Evolutionary conservation across 495 filamentous ascomycete species (phyloP).

Genomic region (Neurospora sp.): DNA sequence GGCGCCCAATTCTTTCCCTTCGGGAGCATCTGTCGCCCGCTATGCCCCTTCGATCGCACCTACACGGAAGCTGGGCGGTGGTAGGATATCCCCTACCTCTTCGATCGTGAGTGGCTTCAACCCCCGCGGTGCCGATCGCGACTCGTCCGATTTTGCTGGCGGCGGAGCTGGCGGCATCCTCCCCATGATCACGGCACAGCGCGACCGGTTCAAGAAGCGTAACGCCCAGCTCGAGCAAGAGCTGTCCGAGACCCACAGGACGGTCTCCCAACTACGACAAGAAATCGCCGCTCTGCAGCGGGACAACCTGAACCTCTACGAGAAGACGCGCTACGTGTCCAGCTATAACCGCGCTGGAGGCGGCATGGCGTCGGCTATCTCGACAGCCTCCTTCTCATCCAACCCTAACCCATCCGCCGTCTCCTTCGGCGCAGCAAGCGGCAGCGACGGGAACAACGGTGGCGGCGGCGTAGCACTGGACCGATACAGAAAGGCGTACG

Average conservation of each 20-base stretch:
- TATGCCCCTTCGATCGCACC: constrained; percentile 67
- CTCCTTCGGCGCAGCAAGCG: constrained; percentile 37
- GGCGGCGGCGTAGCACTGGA: constrained; percentile 56
- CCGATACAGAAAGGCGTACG: constrained; percentile 86
- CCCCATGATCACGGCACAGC: constrained; percentile 95
- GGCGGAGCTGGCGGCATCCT: constrained; percentile 85
- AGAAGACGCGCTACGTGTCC: constrained; percentile 94
- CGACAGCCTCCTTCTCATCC: constrained; percentile 56
- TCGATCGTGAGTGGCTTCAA: constrained; percentile 97
- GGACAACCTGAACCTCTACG: constrained; percentile 93
- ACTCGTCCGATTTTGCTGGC: constrained; percentile 57
- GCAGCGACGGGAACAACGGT: constrained; percentile 2
- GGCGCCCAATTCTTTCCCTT: constrained; percentile 69
- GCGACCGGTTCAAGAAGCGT: constrained; percentile 96
- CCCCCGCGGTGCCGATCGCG: constrained; percentile 34
- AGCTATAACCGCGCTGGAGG: constrained; percentile 66
- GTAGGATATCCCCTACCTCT: constrained; percentile 80
- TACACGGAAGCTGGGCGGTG: constrained; percentile 43
- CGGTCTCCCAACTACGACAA: constrained; percentile 76
- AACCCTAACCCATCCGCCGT: constrained; percentile 66
- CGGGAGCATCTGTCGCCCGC: constrained; percentile 78
- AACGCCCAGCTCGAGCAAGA: constrained; percentile 88
- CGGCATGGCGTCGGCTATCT: constrained; percentile 55
- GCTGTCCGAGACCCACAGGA: constrained; percentile 68
- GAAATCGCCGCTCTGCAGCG: constrained; percentile 89